Evolutionary conservation across 2,329 filamentous ascomycete genomes (phyloP).

Genomic region (Biscogniauxia marginata): DNA sequence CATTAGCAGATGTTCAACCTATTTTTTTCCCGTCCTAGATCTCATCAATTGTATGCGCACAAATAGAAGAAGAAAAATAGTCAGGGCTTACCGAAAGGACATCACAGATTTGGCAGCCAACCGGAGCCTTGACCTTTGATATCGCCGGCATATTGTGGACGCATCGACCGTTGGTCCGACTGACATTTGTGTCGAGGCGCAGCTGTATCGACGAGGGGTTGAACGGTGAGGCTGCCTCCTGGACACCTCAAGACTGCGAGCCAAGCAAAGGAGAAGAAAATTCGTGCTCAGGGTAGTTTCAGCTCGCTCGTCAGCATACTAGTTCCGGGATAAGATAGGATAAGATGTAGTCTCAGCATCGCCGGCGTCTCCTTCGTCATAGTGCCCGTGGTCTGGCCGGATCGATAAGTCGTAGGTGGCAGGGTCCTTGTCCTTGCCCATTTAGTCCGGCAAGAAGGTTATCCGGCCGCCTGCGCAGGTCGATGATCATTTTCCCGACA

Average conservation of each 20-base stretch:
- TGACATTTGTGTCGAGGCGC: conserved; percentile 15
- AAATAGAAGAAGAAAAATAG: not conserved
- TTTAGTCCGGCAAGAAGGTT: conserved; percentile 18
- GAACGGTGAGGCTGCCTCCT: conserved; percentile 18
- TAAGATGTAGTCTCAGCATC: conserved; percentile 12
- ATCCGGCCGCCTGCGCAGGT: conserved; percentile 25
- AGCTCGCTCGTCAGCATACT: not conserved
- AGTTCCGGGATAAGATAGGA: not conserved
- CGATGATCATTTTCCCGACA: conserved; percentile 18
- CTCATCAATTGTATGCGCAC: not conserved
- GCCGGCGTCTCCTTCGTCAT: conserved; percentile 13
- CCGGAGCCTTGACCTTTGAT: conserved; percentile 3
- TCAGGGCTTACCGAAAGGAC: conserved; percentile 4
- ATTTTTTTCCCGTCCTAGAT: too few species aligned
- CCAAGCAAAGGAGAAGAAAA: conserved; percentile 1
- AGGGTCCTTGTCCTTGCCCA: not conserved
- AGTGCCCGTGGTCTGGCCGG: conserved; percentile 11
- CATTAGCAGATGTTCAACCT: not conserved
- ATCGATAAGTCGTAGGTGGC: conserved; percentile 9
- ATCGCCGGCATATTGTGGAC: not conserved
- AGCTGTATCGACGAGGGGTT: conserved; percentile 15
- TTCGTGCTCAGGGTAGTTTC: not conserved
- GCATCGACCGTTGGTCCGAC: conserved; percentile 12
- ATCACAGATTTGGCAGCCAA: conserved; percentile 15
- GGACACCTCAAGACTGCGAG: conserved; percentile 3